Conservation (phyloP, 345 rosid species). For the Rhodamnia rubescens region DNA sequence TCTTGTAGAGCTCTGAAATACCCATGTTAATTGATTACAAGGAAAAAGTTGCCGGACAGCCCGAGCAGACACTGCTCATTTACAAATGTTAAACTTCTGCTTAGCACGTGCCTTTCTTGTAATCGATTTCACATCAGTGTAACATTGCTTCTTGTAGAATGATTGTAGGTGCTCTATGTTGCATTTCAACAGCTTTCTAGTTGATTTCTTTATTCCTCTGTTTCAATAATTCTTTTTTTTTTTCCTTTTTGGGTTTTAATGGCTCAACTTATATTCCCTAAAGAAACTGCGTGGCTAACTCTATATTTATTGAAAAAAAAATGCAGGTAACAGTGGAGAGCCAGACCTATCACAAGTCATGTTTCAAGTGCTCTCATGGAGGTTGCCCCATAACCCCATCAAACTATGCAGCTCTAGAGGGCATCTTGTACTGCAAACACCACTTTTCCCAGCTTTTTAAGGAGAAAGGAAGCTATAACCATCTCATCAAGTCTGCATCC, state of each 20-base stretch:
- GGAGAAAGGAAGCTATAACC: constrained; percentile 98
- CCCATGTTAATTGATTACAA: neutral
- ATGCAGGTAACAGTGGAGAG: constrained; percentile 85
- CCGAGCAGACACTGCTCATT: neutral
- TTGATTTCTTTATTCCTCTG: neutral
- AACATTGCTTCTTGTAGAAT: neutral
- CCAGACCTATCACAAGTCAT: constrained; percentile 80
- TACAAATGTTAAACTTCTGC: neutral
- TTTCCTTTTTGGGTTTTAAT: neutral
- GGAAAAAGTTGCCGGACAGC: neutral
- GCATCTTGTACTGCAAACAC: constrained; percentile 86
- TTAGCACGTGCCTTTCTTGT: neutral
- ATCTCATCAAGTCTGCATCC: constrained; percentile 75
- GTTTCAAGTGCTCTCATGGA: constrained; percentile 94
- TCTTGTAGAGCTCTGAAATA: neutral
- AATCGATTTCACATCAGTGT: neutral
- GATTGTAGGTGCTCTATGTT: neutral
- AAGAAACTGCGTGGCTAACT: neutral
- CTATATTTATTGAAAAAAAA: neutral
- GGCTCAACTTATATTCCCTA: neutral
- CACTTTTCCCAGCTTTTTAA: constrained; percentile 96
- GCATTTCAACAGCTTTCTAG: neutral
- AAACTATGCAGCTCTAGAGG: constrained; percentile 94
- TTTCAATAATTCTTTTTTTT: neutral
- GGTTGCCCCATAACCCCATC: constrained; percentile 94